These are phyloP conservation scores for Penicilliopsis zonata DNA, from an alignment of 495 filamentous ascomycete species.

Conservation along the genomic window DNA sequence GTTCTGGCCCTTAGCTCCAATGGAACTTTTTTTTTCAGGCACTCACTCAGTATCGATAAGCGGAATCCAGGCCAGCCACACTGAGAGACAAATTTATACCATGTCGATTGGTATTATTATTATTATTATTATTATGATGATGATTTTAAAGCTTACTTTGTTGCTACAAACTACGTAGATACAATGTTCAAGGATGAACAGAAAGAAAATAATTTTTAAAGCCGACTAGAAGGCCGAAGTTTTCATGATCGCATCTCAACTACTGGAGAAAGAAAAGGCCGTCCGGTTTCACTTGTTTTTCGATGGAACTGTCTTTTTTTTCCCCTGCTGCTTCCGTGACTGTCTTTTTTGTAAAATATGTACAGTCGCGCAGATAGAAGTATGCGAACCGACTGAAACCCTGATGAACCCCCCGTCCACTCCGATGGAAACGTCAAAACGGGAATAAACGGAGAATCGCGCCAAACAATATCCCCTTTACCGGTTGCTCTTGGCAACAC, in stretches of 20 bases:
- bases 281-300: slow-evolving; percentile 19
- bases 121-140: neutral
- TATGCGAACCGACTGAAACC: slow-evolving; percentile 37
- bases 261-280: slow-evolving; percentile 34
- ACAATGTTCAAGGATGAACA: too few relatives aligned
- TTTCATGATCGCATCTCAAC: slow-evolving; percentile 37
- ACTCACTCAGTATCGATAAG: slow-evolving; percentile 38
- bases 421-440: slow-evolving; percentile 31
- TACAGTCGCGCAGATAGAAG: slow-evolving; percentile 37
- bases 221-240: slow-evolving; percentile 22
- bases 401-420: slow-evolving; percentile 37
- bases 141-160: slow-evolving; percentile 1
- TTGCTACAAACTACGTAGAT: too few relatives aligned
- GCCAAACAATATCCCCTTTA: slow-evolving; percentile 45
- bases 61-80: too few relatives aligned
- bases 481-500: slow-evolving; percentile 99
- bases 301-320: slow-evolving; percentile 17
- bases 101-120: too few relatives aligned
- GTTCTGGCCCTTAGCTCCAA: slow-evolving; percentile 11
- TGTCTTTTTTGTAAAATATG: slow-evolving; percentile 30
- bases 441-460: slow-evolving; percentile 37
- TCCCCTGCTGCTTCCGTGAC: slow-evolving; percentile 28
- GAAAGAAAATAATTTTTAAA: slow-evolving; percentile 16
- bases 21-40: slow-evolving; percentile 23
- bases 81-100: too few relatives aligned